phyloP scores from a whole-genome alignment of 2,329 filamentous ascomycete genomes.

The Cercospora sp. region DNA sequence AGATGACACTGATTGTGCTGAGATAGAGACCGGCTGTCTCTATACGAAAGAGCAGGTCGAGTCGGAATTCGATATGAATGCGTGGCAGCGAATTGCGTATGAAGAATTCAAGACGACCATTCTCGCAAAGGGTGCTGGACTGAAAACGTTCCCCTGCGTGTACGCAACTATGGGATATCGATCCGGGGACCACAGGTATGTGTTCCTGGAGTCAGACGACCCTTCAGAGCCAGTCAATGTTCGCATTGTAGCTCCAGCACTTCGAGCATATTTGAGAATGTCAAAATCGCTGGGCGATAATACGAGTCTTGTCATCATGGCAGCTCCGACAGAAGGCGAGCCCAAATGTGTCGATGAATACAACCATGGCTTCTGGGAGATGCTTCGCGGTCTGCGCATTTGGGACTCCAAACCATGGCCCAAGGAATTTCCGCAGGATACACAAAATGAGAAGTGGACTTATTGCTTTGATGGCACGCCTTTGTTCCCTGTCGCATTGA shows the following conservation, averaged over 20 bases:
- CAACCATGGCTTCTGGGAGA: conserved; percentile 26
- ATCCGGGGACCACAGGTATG: conserved; percentile 25
- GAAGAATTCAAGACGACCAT: conserved; percentile 29
- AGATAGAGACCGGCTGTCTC: not conserved
- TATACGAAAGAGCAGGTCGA: conserved; percentile 23
- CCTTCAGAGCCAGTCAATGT: conserved; percentile 26
- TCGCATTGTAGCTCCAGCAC: conserved; percentile 23
- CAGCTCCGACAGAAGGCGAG: conserved; percentile 25
- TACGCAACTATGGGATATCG: conserved; percentile 28
- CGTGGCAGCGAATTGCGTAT: conserved; percentile 26
- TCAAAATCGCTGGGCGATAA: conserved; percentile 24
- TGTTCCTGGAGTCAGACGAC: conserved; percentile 26
- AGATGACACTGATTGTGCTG: not conserved
- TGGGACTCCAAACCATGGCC: conserved; percentile 27
- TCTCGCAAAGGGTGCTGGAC: conserved; percentile 23
- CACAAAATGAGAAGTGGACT: conserved; percentile 22
- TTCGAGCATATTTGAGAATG: conserved; percentile 22
- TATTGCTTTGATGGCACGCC: conserved; percentile 26
- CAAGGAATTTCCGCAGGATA: conserved; percentile 24
- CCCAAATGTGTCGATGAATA: conserved; percentile 24
- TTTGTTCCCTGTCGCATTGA: conserved; percentile 26
- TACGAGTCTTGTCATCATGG: conserved; percentile 28
- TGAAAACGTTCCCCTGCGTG: conserved; percentile 27
- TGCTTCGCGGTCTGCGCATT: conserved; percentile 25
- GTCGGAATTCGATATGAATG: conserved; percentile 22